A percentile compares a stretch with the other conserved stretches of the same genome.
phyloP scores from a whole-genome alignment of 805 yeast species.

The Candida vartiovaarae region DNA sequence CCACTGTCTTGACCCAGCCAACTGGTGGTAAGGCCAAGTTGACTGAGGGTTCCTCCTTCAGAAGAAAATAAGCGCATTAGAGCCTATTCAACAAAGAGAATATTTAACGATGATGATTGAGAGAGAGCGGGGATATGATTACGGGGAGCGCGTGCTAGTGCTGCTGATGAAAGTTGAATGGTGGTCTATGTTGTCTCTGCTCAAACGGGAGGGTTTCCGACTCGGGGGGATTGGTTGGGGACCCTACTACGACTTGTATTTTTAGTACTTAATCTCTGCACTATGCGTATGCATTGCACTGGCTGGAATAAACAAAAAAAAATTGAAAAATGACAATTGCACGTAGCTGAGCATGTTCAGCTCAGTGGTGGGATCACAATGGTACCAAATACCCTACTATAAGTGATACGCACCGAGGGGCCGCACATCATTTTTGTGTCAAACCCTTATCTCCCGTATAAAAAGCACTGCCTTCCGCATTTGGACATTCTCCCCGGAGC shows the following conservation, averaged over 20 bases:
- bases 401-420: too few species aligned
- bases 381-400: too few species aligned
- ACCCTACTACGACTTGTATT: constrained; percentile 8
- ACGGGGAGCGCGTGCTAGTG: too few species aligned
- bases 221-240: neutral
- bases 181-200: too few species aligned
- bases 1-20: constrained; percentile 97
- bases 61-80: constrained; percentile 72
- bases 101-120: too few species aligned
- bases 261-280: constrained; percentile 3
- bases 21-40: constrained; percentile 99
- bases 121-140: too few species aligned
- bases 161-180: too few species aligned
- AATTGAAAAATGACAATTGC: neutral
- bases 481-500: too few species aligned
- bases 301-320: neutral
- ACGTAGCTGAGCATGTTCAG: neutral
- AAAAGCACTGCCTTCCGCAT: too few species aligned
- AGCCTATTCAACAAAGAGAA: neutral
- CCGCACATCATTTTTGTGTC: too few species aligned
- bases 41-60: constrained; percentile 99
- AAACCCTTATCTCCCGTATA: too few species aligned
- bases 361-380: too few species aligned
- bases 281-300: neutral
- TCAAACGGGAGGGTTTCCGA: neutral